phyloP scores from a whole-genome alignment of 352 stramenopile genomes.

The Peronospora farinosa region DNA sequence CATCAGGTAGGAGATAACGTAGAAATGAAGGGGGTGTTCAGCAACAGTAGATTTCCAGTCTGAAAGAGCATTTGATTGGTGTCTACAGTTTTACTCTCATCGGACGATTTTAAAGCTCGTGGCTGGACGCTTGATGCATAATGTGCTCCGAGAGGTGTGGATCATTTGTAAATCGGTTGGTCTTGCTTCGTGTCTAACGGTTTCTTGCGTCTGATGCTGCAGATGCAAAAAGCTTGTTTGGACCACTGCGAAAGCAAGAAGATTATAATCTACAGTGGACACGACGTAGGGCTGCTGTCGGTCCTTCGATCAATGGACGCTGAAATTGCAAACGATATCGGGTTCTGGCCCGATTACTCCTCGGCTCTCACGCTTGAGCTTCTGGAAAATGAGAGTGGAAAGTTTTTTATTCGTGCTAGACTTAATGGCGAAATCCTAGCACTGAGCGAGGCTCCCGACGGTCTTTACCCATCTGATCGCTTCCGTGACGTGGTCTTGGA shows the following conservation, averaged over 20 bases:
- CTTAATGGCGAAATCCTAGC: constrained; percentile 44
- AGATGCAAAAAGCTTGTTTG: constrained; percentile 42
- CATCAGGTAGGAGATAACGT: constrained; percentile 37
- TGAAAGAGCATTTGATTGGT: constrained; percentile 6
- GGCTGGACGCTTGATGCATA: constrained; percentile 50
- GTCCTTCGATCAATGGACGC: constrained; percentile 61
- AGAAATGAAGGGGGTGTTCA: not conserved
- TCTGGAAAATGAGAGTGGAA: constrained; percentile 45
- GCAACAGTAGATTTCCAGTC: not conserved
- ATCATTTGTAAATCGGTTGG: not conserved
- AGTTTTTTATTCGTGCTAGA: constrained; percentile 51
- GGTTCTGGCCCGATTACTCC: constrained; percentile 72
- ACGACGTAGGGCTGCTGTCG: constrained; percentile 74
- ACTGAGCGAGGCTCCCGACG: constrained; percentile 17
- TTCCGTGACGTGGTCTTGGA: constrained; percentile 43
- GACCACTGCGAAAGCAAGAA: constrained; percentile 38
- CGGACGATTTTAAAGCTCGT: constrained; percentile 58
- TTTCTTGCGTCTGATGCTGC: not conserved
- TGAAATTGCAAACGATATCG: constrained; percentile 35
- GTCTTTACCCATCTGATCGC: constrained; percentile 29
- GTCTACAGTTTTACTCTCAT: constrained; percentile 66
- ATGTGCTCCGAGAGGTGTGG: constrained; percentile 43
- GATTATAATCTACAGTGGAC: constrained; percentile 73
- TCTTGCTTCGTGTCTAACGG: not conserved
- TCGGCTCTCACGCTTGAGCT: constrained; percentile 62